These are phyloP conservation scores for Phytopythium cucurbitacearum DNA, from an alignment of 352 stramenopile genomes.

Conservation along the genomic window DNA sequence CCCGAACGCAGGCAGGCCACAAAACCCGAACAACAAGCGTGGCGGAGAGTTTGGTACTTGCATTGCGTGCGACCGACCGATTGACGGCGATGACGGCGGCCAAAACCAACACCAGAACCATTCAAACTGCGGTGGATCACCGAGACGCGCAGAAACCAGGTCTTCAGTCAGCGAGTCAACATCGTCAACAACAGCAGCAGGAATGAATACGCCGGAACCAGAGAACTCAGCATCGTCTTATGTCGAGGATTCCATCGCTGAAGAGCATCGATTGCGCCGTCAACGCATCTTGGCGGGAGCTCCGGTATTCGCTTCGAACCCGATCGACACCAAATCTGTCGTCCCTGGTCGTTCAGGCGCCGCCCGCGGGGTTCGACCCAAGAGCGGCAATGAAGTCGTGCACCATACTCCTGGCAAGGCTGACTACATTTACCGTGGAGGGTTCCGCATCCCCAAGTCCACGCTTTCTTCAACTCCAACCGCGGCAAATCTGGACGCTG, in stretches of 20 bases:
- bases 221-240: slow-evolving; percentile 7
- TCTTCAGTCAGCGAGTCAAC: too few species aligned
- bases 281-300: slow-evolving; percentile 14
- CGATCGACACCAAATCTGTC: slow-evolving; percentile 47
- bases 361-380: slow-evolving; percentile 20
- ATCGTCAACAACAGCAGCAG: neutral
- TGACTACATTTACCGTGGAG: slow-evolving; percentile 56
- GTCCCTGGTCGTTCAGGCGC: slow-evolving; percentile 40
- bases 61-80: slow-evolving; percentile 57
- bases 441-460: slow-evolving; percentile 48
- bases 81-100: slow-evolving; percentile 25
- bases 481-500: slow-evolving; percentile 12
- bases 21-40: slow-evolving; percentile 21
- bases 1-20: slow-evolving; percentile 33
- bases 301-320: slow-evolving; percentile 16
- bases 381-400: slow-evolving; percentile 20
- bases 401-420: slow-evolving; percentile 37
- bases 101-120: neutral
- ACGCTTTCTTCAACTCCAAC: neutral
- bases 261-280: slow-evolving; percentile 31
- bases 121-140: neutral
- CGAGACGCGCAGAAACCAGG: too few species aligned
- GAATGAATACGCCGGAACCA: neutral
- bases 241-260: slow-evolving; percentile 11
- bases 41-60: slow-evolving; percentile 39